Base-by-base conservation (phyloP, 2,329 filamentous ascomycete genomes). In the Aureobasidium musti region DNA sequence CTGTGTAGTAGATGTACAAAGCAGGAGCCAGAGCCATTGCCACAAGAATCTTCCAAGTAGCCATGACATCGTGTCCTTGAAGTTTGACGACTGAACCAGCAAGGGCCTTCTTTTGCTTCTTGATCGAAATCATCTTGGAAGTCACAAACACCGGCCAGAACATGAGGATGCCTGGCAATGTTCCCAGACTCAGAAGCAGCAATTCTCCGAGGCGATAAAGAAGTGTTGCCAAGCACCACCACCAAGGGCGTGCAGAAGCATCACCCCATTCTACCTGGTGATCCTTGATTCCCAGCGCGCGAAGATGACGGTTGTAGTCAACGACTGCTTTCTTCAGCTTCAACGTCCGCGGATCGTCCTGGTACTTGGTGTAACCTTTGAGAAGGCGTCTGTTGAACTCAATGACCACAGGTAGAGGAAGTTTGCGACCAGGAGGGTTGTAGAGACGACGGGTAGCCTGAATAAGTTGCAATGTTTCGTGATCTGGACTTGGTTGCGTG, bases 181-280 rank as follows among this genome's bases (percentile, higher is more conserved):
- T 94, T 56, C 90, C 91, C 63, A 93, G 82, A 6, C 90, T 86
- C 68, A 98, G 84, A 8, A 96, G 77, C 14, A 86, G 76, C 5
- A 98, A 83, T 79, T 97, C 96, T 66, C 83, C 81, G 30, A 95
- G 80, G 56, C 95, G 87, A 79, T 94, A 96, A 69, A 96, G 79
- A 71, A 97, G 84, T 11, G 89, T 89, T 63, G 88, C 54, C 8
- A 70, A 43, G n/a, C 65, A 67, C 83, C 41, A 96, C 82, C 53
- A 96, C 91, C 70, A 87, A 89, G 70, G 88, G 80, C 70, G 91
- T 86, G 19, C 91, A 91, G 81, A 96, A 89, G 63, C 56, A 74
- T 88, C 92, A 67, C 91, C 91, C 75, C 97, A 97, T 74, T 92
- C 89, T 33, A 99, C 91, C 80, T 98, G 94, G 76, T 98, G 94